Evolutionary conservation across 495 filamentous ascomycete genomes (phyloP).

Genomic region (Aspergillus diversus): DNA sequence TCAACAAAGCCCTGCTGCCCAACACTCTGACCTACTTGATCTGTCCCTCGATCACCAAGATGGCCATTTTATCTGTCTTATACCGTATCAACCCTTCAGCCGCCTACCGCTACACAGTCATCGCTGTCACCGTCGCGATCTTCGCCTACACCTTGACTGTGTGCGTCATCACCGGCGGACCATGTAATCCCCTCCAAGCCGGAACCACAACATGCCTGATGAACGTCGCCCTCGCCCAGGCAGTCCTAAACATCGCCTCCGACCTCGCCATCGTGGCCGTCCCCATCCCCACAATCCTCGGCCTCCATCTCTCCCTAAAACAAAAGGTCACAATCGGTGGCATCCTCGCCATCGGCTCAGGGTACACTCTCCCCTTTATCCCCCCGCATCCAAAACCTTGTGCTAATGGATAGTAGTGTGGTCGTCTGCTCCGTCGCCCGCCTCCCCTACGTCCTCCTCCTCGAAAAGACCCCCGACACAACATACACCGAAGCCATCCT

Average conservation of each 20-base stretch:
- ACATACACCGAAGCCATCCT: slow-evolving; percentile 30
- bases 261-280: too few relatives aligned
- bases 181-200: slow-evolving; percentile 25
- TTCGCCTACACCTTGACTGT: slow-evolving; percentile 25
- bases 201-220: slow-evolving; percentile 26
- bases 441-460: slow-evolving; percentile 26
- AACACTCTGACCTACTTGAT: slow-evolving; percentile 25
- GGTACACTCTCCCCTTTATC: slow-evolving; percentile 13
- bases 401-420: slow-evolving; percentile 9
- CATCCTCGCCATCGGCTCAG: slow-evolving; percentile 25
- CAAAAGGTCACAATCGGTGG: slow-evolving; percentile 25
- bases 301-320: slow-evolving; percentile 24
- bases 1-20: slow-evolving; percentile 2
- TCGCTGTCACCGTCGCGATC: slow-evolving; percentile 19
- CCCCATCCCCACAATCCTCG: too few relatives aligned
- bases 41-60: slow-evolving; percentile 21
- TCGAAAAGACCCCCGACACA: slow-evolving; percentile 19
- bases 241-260: slow-evolving; percentile 3
- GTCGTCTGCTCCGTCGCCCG: slow-evolving; percentile 30
- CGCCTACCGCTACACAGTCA: slow-evolving; percentile 21
- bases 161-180: slow-evolving; percentile 28
- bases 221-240: slow-evolving; percentile 26
- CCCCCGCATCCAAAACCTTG: background rate
- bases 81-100: slow-evolving; percentile 22
- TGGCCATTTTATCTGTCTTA: slow-evolving; percentile 26